Base-by-base conservation (phyloP, 1,139 yeast genomes). In the Tardiomyces depauwii region DNA sequence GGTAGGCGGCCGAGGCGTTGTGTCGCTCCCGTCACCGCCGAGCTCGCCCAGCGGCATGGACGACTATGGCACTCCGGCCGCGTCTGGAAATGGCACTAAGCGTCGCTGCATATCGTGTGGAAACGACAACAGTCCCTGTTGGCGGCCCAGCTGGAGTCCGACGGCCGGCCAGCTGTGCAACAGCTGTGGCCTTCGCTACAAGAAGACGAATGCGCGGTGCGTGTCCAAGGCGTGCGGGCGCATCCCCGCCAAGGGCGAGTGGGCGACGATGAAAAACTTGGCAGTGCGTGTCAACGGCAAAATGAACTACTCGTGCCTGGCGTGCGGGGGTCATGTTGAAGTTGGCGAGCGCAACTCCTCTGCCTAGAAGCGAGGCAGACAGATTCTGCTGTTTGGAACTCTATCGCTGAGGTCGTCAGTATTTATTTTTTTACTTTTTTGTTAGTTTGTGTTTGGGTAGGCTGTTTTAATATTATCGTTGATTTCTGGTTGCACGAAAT, bases 131-230 rank as follows among this genome's bases (percentile, higher is more conserved):
- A 85, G 95, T 12, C 98, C 98, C 11, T 91, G 98, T 65, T 91
- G 98, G 98, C 77, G 98, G 61, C 98, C 98, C 2, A 82, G 95
- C 7, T 91, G 98, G 98, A 80, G 93, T 2, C 65, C 73, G 18
- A 75, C 80, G 56, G 87, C 83, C 50, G 97, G 96, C 14, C 97
- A 89, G 66, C 73, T 91, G 57, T 91, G 98, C 70, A 91, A 91
- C 63, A 86, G 96, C 1, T 91, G 98, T 67, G 98, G 98, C 1
- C 72, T 91, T 56, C 73, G 98, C 54, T 91, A 86, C 68, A 88
- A 91, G 65, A 91, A 91, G 68, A 89, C 97, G 1, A 84, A 86
- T 38, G 94, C 95, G 2, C 74, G 96, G 58, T 91, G 98, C 65
- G 71, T 84, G 45, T 83, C 85, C 57, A 65, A 72, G 6, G 62